Percentiles rank a stretch among this genome's conserved stretches.
Conservation (phyloP, 768 basidiomycete species). For the Clitopilus passeckerianus region DNA sequence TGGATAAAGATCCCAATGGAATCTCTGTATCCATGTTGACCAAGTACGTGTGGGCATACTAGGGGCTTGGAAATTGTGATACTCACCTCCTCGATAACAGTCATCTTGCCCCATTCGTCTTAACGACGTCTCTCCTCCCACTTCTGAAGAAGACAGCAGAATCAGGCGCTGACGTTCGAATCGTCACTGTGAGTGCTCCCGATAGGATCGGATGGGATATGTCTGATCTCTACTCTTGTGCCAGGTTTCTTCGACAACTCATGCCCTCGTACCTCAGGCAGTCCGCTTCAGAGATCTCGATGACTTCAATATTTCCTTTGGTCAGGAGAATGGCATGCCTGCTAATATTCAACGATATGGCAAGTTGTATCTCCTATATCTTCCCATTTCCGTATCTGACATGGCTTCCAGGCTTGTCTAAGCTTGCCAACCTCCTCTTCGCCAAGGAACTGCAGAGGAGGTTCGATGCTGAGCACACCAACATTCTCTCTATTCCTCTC, state of each 20-base stretch:
- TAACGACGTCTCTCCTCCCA: conserved; percentile 45
- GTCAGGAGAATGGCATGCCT: neutral
- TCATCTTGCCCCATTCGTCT: conserved; percentile 38
- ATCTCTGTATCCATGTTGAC: neutral
- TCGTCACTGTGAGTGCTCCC: conserved; percentile 36
- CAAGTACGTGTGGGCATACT: neutral
- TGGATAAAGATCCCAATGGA: neutral
- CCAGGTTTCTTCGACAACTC: neutral
- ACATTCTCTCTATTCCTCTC: conserved; percentile 29
- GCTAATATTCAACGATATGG: neutral
- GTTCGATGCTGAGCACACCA: conserved; percentile 27
- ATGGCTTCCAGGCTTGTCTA: conserved; percentile 17
- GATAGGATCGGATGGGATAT: neutral
- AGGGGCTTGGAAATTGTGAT: neutral
- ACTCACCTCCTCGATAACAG: conserved; percentile 20
- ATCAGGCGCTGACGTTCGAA: conserved; percentile 44
- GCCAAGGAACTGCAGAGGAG: conserved; percentile 44
- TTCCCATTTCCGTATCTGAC: neutral
- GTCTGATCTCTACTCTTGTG: neutral
- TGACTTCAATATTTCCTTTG: neutral
- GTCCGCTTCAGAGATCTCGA: neutral
- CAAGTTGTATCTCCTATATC: neutral
- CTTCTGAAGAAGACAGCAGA: conserved; percentile 37
- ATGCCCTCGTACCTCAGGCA: neutral
- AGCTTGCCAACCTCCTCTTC: conserved; percentile 45